Evolutionary conservation across 345 rosid genomes (phyloP).

Genomic region (Salix purpurea): DNA sequence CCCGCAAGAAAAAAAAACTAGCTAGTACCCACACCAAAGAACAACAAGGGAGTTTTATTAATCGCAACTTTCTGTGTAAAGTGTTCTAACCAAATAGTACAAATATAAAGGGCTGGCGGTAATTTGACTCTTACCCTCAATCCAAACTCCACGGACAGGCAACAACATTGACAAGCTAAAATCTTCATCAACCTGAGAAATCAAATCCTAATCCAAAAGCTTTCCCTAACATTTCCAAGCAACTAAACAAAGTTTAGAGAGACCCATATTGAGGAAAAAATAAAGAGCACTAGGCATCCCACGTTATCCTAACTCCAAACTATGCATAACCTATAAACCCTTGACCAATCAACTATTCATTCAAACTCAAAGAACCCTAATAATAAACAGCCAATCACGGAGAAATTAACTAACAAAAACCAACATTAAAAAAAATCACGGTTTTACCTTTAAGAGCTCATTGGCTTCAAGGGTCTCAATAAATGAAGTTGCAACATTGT

Average conservation of each 20-base stretch:
- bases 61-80: not conserved
- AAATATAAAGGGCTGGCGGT: not conserved
- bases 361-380: not conserved
- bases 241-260: not conserved
- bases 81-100: not conserved
- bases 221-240: not conserved
- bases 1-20: not conserved
- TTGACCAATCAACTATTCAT: not conserved
- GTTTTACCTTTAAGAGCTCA: constrained; percentile 70
- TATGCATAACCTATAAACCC: not conserved
- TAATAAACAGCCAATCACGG: not conserved
- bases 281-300: too few species aligned
- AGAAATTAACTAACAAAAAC: not conserved
- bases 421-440: too few species aligned
- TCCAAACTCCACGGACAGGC: too few species aligned
- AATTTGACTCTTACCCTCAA: not conserved
- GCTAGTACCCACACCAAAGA: not conserved
- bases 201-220: not conserved
- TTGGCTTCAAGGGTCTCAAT: constrained; percentile 71
- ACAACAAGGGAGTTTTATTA: not conserved
- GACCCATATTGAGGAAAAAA: too few species aligned
- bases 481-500: constrained; percentile 55
- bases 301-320: too few species aligned
- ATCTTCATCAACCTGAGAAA: not conserved
- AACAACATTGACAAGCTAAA: not conserved